Percentiles rank a stretch among this genome's conserved stretches.
Conservation (phyloP, 140 eudicot species). For the Flaveria floridana region DNA sequence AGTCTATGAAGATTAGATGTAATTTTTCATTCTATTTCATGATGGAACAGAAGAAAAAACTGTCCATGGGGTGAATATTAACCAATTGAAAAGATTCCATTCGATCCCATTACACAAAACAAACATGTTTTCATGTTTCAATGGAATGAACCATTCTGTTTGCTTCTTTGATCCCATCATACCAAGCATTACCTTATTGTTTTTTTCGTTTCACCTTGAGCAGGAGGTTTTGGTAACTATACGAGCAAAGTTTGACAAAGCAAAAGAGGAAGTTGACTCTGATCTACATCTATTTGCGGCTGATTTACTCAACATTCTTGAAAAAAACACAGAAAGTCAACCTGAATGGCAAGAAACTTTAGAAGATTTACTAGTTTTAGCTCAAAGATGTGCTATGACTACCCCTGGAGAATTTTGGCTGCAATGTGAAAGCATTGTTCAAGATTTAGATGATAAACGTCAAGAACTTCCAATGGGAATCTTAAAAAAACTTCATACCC, state of each 20-base stretch:
- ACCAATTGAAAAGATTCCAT: background rate
- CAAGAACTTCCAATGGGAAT: constrained; percentile 94
- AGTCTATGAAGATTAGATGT: constrained; percentile 9
- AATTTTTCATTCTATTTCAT: background rate
- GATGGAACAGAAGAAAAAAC: background rate
- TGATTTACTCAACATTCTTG: constrained; percentile 78
- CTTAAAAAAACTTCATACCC: constrained; percentile 90
- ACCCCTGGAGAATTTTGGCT: constrained; percentile 96
- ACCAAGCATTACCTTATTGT: constrained; percentile 10
- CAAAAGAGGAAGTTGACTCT: constrained; percentile 97
- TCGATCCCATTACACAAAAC: constrained; percentile 8
- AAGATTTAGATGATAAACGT: constrained; percentile 90
- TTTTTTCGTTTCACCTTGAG: constrained; percentile 19
- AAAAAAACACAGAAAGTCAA: constrained; percentile 75
- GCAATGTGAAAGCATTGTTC: constrained; percentile 98
- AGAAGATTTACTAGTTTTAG: constrained; percentile 86
- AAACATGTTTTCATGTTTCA: background rate
- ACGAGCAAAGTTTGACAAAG: constrained; percentile 91
- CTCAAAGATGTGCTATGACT: constrained; percentile 90
- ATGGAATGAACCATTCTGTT: background rate
- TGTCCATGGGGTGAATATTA: background rate
- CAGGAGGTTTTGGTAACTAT: constrained; percentile 90
- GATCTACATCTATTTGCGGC: constrained; percentile 92
- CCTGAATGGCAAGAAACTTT: constrained; percentile 97
- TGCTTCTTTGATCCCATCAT: background rate